Evolutionary conservation across 768 basidiomycete species (phyloP), one percentile per base, ranked within the genome.

Genomic region (Obba rivulosa): DNA sequence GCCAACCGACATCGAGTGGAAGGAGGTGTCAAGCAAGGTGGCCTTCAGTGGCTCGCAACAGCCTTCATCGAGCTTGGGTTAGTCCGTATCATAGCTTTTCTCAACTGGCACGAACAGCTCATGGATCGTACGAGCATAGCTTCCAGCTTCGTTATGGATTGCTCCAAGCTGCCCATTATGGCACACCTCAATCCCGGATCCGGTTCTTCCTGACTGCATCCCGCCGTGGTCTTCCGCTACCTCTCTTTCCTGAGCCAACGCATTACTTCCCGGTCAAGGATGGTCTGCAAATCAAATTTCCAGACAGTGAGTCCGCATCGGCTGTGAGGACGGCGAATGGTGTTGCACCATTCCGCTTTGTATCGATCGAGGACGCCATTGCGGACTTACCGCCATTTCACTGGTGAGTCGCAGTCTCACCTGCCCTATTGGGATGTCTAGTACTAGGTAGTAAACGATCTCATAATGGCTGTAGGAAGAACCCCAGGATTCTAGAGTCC

Each of bases 361-460:
- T 89, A 18, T 77, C 79, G 0, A 75, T 89, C 36, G 74, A 77
- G 18, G 87, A 89, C 59, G 86, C 88, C 1, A 87, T 91, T 42
- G 68, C 74, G 2, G 89, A 92, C 60, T 68, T 92, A 8, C 80
- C 78, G 2, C 72, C 63, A 3, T 92, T 84, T 61, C 83, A 92
- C 48, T 91, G 87, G 89, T 87, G 69, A 52, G 17, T 40, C 34
- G 16, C n/a, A 18, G 36, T 16, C 25, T 48, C 11, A n/a, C n/a
- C n/a, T n/a, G 46, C 50, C 25, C 23, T 28, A 37, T 46, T 24
- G 23, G 21, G 2, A 20, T 17, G 4, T 8, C 2, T 3, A 38
- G 1, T 16, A 36, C 1, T 28, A 39, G 11, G 43, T 25, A n/a
- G 17, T 16, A 43, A 8, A 25, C 18, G n/a, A 7, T 18, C n/a